Percentiles rank a stretch among this genome's conserved stretches.
phyloP scores from a whole-genome alignment of 352 stramenopile species.

The Elongisporangium anandrum region DNA sequence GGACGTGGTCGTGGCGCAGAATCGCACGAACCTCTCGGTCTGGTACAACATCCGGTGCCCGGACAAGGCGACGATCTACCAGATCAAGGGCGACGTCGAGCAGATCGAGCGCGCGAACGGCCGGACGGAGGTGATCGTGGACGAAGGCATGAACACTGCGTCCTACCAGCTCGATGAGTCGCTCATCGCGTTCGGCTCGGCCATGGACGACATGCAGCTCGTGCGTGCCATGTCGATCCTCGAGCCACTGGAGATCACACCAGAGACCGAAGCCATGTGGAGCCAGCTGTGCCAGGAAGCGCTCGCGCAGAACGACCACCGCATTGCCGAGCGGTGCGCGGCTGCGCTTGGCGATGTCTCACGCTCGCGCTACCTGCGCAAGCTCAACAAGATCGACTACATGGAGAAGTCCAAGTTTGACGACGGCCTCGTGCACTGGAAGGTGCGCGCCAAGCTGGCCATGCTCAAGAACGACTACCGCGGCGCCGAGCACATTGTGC shows the following conservation, averaged over 20 bases:
- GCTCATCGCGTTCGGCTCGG: constrained; percentile 92
- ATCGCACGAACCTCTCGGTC: constrained; percentile 88
- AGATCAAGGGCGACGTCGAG: constrained; percentile 95
- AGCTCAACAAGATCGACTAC: constrained; percentile 89
- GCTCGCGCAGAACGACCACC: constrained; percentile 83
- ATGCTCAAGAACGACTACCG: constrained; percentile 90
- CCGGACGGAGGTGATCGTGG: constrained; percentile 92
- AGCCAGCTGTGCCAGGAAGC: constrained; percentile 86
- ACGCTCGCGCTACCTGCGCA: constrained; percentile 83
- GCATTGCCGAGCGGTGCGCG: constrained; percentile 88
- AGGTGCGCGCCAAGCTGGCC: constrained; percentile 77
- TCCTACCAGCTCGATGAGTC: constrained; percentile 93
- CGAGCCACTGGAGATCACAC: constrained; percentile 87
- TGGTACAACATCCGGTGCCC: constrained; percentile 95
- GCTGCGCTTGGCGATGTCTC: constrained; percentile 90
- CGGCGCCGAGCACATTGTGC: constrained; percentile 87
- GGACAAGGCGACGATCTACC: constrained; percentile 92
- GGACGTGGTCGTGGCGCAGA: constrained; percentile 94
- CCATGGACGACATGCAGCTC: constrained; percentile 91
- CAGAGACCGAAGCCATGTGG: constrained; percentile 94
- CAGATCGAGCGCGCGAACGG: constrained; percentile 92
- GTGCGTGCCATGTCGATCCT: constrained; percentile 91
- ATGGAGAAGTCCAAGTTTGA: constrained; percentile 72
- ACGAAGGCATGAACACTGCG: constrained; percentile 92
- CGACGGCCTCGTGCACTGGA: constrained; percentile 79